Evolutionary conservation across 2,329 filamentous ascomycete genomes (phyloP), one percentile per base, ranked within the genome.

Genomic region (Fusarium humuli): DNA sequence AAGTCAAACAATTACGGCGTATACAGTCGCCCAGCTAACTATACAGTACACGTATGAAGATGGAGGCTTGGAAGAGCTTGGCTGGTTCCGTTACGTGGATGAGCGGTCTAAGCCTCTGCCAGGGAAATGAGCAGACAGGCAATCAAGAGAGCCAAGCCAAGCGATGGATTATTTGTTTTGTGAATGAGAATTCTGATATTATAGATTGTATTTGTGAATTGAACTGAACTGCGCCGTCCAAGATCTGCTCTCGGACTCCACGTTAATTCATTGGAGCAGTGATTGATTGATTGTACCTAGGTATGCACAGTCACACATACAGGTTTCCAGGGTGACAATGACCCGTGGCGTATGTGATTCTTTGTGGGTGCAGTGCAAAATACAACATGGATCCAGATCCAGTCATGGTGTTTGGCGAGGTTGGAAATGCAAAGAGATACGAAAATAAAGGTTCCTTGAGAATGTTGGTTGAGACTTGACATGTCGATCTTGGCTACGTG

Each of bases 61-160:
- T 37, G 34, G 34, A 52, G 44, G 30, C 61, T 50, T 41, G 61
- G 50, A 58, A 65, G 48, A 55, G 25, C 60, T 50, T 61, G 48
- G 54, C 54, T 34, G 27, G n/a, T 20, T 5, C 50, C 22, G 40
- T 67, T 69, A 69, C 67, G 67, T 58, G 61, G 67, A 69, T 37
- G 29, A 50, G 34, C 23, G 45, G 67, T 67, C 67, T 70, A 66
- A 69, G 67, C 67, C 61, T 55, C 57, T 34, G 40, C 22, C 14
- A 42, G 45, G 47, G 66, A 70, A 57, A 70, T 69, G 47, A 70
- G 42, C 37, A 61, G 34, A 44, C 32, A 47, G 23, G 32, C 56
- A 27, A 27, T 44, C 25, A 27, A 40, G 37, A 27, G 29, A 27
- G 47, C 14, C 20, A 37, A 50, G 34, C 30, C 47, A 8, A 18